Evolutionary conservation across 108 stramenopile genomes (phyloP).

Genomic region (Stephanodiscus minutulus): DNA sequence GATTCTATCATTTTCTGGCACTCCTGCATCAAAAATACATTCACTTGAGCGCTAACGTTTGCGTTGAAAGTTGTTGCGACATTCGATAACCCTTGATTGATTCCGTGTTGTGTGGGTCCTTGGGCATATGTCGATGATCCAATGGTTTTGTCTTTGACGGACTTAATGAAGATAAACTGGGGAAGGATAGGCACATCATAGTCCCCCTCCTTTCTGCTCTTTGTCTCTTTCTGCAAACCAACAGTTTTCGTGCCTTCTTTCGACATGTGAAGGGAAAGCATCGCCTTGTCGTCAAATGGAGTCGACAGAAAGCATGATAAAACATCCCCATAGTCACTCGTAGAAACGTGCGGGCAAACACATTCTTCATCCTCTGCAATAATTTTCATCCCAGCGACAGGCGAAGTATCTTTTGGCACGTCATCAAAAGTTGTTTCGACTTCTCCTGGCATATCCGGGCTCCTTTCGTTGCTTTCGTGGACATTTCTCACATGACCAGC

Average conservation of each 20-base stretch:
- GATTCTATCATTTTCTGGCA: not conserved
- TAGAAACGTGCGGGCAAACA: slow-evolving; percentile 10
- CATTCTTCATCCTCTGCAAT: not conserved
- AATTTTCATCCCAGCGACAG: not conserved
- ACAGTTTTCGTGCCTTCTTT: not conserved
- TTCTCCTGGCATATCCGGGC: not conserved
- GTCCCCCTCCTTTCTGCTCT: not conserved
- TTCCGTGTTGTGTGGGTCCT: not conserved
- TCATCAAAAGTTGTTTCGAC: not conserved
- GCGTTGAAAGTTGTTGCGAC: not conserved
- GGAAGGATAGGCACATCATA: slow-evolving; percentile 17
- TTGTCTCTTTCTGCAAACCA: not conserved
- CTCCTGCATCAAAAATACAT: slow-evolving; percentile 12
- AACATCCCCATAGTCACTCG: slow-evolving; percentile 9
- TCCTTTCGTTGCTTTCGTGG: not conserved
- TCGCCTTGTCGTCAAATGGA: slow-evolving; percentile 16
- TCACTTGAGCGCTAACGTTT: not conserved
- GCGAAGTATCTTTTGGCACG: not conserved
- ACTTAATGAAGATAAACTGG: slow-evolving; percentile 6
- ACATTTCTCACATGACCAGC: not conserved
- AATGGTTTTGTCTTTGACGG: not conserved
- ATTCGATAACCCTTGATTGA: not conserved
- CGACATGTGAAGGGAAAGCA: slow-evolving; percentile 9
- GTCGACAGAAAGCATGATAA: slow-evolving; percentile 19
- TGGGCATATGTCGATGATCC: not conserved